Evolutionary conservation across 108 stramenopile genomes (phyloP).

Genomic region (Pelagomonas calceolata): DNA sequence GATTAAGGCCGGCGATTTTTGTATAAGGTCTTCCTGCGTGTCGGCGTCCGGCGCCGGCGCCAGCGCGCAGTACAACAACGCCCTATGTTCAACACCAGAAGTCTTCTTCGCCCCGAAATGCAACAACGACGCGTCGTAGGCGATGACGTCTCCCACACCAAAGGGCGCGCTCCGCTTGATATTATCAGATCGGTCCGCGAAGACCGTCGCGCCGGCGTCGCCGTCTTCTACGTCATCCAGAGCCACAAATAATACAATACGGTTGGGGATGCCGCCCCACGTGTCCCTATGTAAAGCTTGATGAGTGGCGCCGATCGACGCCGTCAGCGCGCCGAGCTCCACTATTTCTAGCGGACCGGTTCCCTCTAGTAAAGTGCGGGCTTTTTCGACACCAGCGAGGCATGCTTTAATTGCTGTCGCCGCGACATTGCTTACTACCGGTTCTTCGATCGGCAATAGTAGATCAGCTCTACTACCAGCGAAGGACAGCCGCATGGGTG

Average conservation of each 20-base stretch:
- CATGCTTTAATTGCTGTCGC: neutral
- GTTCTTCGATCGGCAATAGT: neutral
- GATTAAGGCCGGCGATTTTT: no score
- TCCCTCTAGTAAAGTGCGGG: neutral
- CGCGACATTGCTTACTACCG: neutral
- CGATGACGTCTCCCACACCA: neutral
- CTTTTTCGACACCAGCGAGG: neutral
- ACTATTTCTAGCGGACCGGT: neutral
- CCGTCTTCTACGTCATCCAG: neutral
- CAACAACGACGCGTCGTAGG: neutral
- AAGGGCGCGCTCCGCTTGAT: neutral
- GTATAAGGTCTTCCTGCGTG: neutral
- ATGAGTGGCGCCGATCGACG: neutral
- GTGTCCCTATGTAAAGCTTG: neutral
- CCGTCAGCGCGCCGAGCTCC: neutral
- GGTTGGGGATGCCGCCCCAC: neutral
- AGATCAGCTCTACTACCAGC: neutral
- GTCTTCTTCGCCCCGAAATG: neutral
- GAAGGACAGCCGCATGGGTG: neutral
- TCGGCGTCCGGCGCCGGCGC: neutral
- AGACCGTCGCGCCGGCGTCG: neutral
- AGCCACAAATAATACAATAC: neutral
- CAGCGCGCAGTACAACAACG: neutral
- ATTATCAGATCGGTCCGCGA: neutral
- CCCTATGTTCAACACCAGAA: neutral